Percentiles rank a stretch among this genome's conserved stretches.
These are phyloP conservation scores for Ottelia alismoides DNA, from an alignment of 106 monocot species.

Conservation along the genomic window DNA sequence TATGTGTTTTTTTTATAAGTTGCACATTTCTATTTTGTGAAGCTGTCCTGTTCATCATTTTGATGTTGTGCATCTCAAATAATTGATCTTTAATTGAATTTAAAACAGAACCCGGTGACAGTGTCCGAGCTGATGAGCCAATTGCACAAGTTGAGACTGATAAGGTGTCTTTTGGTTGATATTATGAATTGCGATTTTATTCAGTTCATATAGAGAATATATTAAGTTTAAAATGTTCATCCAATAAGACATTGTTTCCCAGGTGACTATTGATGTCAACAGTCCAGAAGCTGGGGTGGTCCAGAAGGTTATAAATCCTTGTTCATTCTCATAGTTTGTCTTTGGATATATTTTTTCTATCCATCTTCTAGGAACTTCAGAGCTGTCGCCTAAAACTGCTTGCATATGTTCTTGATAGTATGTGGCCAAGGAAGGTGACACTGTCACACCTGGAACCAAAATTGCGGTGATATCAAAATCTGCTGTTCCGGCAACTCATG, in stretches of 20 bases:
- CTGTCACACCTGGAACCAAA: conserved; percentile 91
- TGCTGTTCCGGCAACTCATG: conserved; percentile 48
- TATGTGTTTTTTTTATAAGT: too few species aligned
- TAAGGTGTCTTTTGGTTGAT: conserved; percentile 44
- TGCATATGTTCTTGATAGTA: conserved; percentile 33
- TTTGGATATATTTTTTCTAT: too few species aligned
- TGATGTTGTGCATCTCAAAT: too few species aligned
- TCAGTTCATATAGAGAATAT: neutral
- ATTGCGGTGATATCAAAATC: conserved; percentile 90
- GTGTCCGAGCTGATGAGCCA: conserved; percentile 69
- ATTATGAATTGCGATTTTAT: neutral
- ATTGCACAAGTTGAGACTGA: conserved; percentile 98
- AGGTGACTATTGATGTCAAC: conserved; percentile 94
- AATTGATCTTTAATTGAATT: too few species aligned
- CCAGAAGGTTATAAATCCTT: conserved; percentile 56
- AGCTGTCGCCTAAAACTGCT: too few species aligned
- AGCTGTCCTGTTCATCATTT: too few species aligned
- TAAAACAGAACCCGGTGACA: conserved; percentile 90
- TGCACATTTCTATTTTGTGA: too few species aligned
- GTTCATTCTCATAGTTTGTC: too few species aligned
- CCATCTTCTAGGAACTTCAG: too few species aligned
- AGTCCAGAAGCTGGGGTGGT: conserved; percentile 93
- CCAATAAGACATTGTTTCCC: conserved; percentile 1
- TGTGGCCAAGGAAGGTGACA: conserved; percentile 84
- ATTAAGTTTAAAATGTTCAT: neutral